Percentiles rank a stretch among this genome's conserved stretches.
Conservation (phyloP, 2,329 filamentous ascomycete genomes). For the Alternaria metachromatica region DNA sequence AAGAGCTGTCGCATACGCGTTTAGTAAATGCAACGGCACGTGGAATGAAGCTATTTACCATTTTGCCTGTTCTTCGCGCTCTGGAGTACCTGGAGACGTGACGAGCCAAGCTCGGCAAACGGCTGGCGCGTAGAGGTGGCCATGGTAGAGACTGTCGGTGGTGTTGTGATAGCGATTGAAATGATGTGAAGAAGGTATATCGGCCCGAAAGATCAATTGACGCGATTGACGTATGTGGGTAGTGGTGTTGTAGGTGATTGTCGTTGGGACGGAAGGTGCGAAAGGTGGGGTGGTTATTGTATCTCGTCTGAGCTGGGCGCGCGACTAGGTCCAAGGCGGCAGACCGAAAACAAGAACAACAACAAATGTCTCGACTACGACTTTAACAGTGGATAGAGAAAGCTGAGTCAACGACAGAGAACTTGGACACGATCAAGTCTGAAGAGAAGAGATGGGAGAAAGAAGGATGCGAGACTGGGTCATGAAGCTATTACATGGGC, state of each 20-base stretch:
- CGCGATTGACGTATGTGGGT: not conserved
- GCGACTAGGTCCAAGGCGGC: slow-evolving; percentile 6
- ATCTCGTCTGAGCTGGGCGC: slow-evolving; percentile 8
- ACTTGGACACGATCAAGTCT: not conserved
- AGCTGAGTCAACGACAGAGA: not conserved
- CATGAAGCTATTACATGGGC: slow-evolving; percentile 20
- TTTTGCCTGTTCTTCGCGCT: slow-evolving; percentile 80
- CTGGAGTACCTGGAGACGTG: slow-evolving; percentile 73
- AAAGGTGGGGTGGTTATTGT: slow-evolving; percentile 16
- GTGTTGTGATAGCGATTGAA: not conserved
- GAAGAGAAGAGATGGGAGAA: slow-evolving; percentile 16
- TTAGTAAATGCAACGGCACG: slow-evolving; percentile 21
- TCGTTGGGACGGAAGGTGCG: slow-evolving; percentile 6
- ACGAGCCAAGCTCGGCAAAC: slow-evolving; percentile 74
- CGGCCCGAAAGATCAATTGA: slow-evolving; percentile 1
- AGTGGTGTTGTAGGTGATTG: slow-evolving; percentile 5
- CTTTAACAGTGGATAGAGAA: not conserved
- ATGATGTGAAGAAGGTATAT: not conserved
- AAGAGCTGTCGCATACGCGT: slow-evolving; percentile 38
- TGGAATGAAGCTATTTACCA: slow-evolving; percentile 50
- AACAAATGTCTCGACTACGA: not conserved
- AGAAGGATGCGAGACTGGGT: slow-evolving; percentile 16
- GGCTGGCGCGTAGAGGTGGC: slow-evolving; percentile 68
- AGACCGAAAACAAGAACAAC: slow-evolving; percentile 1
- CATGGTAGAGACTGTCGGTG: slow-evolving; percentile 25